phyloP scores from a whole-genome alignment of 345 rosid species.

The Corymbia maculata region DNA sequence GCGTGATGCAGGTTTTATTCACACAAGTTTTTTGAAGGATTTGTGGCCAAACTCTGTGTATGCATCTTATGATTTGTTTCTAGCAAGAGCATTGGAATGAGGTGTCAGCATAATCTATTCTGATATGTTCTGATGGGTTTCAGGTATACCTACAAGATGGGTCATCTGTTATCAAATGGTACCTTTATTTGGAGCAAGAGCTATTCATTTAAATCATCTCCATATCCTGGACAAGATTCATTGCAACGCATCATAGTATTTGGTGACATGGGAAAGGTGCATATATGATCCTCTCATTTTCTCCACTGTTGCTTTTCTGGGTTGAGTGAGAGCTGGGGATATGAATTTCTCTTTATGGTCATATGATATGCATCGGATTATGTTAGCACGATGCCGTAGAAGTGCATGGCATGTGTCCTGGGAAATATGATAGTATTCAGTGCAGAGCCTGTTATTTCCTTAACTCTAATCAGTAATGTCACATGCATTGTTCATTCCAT shows the following conservation, averaged over 20 bases:
- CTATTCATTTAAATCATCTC: conserved; percentile 60
- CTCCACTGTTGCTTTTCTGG: neutral
- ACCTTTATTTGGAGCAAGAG: conserved; percentile 12
- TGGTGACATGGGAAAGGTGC: conserved; percentile 58
- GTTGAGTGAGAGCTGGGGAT: neutral
- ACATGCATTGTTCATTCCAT: neutral
- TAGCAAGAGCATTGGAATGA: neutral
- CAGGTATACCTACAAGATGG: conserved; percentile 26
- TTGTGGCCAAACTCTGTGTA: conserved; percentile 42
- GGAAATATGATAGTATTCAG: neutral
- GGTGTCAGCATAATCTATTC: neutral
- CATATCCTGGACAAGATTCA: conserved; percentile 90
- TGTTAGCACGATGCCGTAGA: neutral
- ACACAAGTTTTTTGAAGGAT: conserved; percentile 35
- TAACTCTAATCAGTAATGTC: neutral
- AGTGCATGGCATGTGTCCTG: neutral
- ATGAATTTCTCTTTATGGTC: neutral
- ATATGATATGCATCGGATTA: neutral
- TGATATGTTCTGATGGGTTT: neutral
- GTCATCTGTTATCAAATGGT: conserved; percentile 16
- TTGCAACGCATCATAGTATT: conserved; percentile 70
- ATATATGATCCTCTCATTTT: neutral
- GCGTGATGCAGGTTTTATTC: conserved; percentile 46
- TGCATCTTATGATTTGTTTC: neutral
- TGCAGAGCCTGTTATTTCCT: neutral